Conservation (phyloP, 352 stramenopile genomes). For the Globisporangium sylvaticum region DNA sequence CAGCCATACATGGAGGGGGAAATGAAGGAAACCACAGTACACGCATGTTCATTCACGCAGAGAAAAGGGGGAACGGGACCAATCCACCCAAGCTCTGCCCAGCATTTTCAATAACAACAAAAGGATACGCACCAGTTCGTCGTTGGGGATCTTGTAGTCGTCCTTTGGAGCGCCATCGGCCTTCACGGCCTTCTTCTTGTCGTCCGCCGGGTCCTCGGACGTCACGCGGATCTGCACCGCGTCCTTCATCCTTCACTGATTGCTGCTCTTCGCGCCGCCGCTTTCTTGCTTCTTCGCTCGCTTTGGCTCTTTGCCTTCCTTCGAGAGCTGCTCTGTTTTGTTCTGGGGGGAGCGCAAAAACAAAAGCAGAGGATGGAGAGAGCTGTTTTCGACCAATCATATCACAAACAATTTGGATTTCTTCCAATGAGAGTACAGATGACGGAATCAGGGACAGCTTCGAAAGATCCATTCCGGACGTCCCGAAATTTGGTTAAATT, state of each 20-base stretch:
- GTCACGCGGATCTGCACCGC: slow-evolving; percentile 49
- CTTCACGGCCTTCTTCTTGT: slow-evolving; percentile 33
- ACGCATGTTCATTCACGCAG: too few relatives aligned
- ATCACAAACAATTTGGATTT: not conserved
- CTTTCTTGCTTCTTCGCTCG: slow-evolving; percentile 21
- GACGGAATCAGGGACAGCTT: slow-evolving; percentile 5
- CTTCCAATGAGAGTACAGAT: slow-evolving; percentile 11
- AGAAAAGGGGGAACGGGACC: too few relatives aligned
- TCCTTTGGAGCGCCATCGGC: slow-evolving; percentile 24
- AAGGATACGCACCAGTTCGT: slow-evolving; percentile 58
- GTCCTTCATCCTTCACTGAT: slow-evolving; percentile 54
- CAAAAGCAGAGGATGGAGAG: not conserved
- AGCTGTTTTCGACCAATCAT: slow-evolving; percentile 21
- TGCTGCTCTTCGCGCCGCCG: slow-evolving; percentile 17
- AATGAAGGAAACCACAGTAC: too few relatives aligned
- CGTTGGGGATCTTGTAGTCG: slow-evolving; percentile 24
- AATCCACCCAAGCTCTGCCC: not conserved
- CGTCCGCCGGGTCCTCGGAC: slow-evolving; percentile 45
- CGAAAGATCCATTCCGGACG: slow-evolving; percentile 15
- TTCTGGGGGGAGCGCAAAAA: slow-evolving; percentile 13
- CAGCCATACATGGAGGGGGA: too few relatives aligned
- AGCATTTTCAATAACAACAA: not conserved
- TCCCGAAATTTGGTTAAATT: not conserved
- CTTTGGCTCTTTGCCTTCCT: not conserved
- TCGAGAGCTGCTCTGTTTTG: not conserved